A percentile compares a stretch with the other conserved stretches of the same genome.
Evolutionary conservation across 495 filamentous ascomycete species (phyloP).

Genomic region (Neurospora sp.): DNA sequence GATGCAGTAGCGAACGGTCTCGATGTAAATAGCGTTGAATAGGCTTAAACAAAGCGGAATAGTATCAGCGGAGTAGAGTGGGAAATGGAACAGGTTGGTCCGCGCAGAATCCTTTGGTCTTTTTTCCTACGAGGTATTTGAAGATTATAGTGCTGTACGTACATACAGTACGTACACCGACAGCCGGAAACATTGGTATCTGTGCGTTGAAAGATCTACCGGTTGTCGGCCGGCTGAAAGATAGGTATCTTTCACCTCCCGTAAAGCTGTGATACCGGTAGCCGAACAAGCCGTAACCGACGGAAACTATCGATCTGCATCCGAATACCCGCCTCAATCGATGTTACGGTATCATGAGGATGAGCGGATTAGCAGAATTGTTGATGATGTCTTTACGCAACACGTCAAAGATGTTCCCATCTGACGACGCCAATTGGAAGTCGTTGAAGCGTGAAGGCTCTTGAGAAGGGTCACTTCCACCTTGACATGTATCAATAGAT

Average conservation of each 20-base stretch:
- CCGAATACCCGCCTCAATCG: not conserved
- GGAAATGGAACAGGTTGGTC: not conserved
- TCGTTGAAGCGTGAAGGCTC: not conserved
- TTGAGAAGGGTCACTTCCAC: not conserved
- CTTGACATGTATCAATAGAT: not conserved
- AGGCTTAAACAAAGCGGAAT: not conserved
- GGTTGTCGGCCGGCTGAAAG: not conserved
- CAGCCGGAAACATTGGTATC: not conserved
- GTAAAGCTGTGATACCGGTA: not conserved
- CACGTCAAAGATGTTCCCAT: not conserved
- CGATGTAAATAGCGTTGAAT: not conserved
- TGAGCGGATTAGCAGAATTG: not conserved
- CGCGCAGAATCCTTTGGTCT: not conserved
- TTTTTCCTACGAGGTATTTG: not conserved
- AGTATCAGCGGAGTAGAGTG: not conserved
- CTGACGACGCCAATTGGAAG: not conserved
- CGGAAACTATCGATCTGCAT: not conserved
- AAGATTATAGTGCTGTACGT: not conserved
- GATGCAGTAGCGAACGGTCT: not conserved
- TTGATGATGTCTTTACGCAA: not conserved
- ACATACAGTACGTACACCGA: not conserved
- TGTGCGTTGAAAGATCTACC: not conserved
- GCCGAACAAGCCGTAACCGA: not conserved
- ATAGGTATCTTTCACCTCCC: not conserved
- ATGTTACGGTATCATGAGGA: not conserved